Evolutionary conservation across 106 monocot genomes (phyloP), one percentile per base, ranked within the genome.

Genomic region (Dioscorea alata): DNA sequence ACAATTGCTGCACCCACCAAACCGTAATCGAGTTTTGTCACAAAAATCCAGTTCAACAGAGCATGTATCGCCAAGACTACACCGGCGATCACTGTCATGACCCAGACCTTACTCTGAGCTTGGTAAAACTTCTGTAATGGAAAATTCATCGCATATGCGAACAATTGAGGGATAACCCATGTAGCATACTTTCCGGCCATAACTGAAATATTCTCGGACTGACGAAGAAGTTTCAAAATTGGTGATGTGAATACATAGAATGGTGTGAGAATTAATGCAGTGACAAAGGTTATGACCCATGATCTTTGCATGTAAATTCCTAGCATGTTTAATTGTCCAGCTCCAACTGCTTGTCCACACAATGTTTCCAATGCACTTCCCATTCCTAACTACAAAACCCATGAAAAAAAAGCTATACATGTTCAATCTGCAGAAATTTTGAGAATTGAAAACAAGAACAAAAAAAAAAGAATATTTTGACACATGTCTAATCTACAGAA

Each of bases 81-180:
- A 2, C 85, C 94, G 2, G 90, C 72, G 10, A 94, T 82, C 14
- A n/a, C 58, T 1, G 94, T 78, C 76, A 94, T 81, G 62, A 81
- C 84, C 94, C 94, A 90, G 33, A 94, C 90, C 52, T 69, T 82
- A 79, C 85, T 88, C 75, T 94, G 94, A 2, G 94, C 83, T 61
- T 94, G 94, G 63, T 84, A 85, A 59, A 94, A 94, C 70, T 94
- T 94, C 72, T 94, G 94, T n/a, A 94, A 60, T 0, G 90, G 94
- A 54, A 94, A 94, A 48, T 94, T 94, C 62, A 85, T 14, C 2
- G 94, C 94, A 21, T 90, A 88, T 0, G 87, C 90, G 25, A 85
- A 90, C 0, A 94, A 20, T 23, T 94, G 87, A 49, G 90, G 94
- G 71, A 88, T 79, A 16, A 69, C 75, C 90, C 84, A 90, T 57